Evolutionary conservation across 306 rosid species (phyloP), one percentile per base, ranked within the genome.

Genomic region (Geum urbanum): DNA sequence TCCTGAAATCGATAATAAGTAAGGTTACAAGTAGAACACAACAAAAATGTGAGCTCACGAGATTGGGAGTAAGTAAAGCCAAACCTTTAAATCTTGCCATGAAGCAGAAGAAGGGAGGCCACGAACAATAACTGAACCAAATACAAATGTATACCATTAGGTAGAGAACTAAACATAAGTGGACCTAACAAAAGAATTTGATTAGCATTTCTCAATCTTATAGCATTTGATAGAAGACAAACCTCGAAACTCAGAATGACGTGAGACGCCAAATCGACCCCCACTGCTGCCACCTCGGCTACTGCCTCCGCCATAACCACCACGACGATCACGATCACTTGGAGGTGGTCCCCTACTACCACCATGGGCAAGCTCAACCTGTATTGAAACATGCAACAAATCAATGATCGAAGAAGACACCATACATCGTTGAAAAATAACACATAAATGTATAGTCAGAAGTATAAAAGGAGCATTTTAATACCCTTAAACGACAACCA

Each of bases 311-410:
- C 89, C 89, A 75, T 92, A 84, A 51, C 95, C 90, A 62, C 84
- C 80, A 69, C 92, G 96, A 7, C 95, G 99, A 71, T 95, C 99
- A 79, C 96, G 99, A 69, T 95, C 99, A 79, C 96, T 85, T 68
- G 97, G 89, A 24, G 99, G 78, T 52, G 92, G 92, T 8, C 99
- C 99, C 74, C 99, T 84, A 66, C 99, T 84, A 74, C 99, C 97
- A 67, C 99, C 97, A 84, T 91, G 99, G 59, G 99, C 99, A 72
- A 95, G 99, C 72, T 95, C 99, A 86, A 95, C 99, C 99, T 95
- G 76, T 46, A 72, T 67, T 57, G 73, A 32, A 62, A 77, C 27
- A 69, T 19, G 68, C 64, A 66, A 79, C 69, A 74, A 19, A 54
- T 58, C 44, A 20, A 41, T 9, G 43, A 19, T 39, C 54, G 58